Evolutionary conservation across 345 rosid genomes (phyloP), one percentile per base, ranked within the genome.

Genomic region (Excoecaria cochinchinensis): DNA sequence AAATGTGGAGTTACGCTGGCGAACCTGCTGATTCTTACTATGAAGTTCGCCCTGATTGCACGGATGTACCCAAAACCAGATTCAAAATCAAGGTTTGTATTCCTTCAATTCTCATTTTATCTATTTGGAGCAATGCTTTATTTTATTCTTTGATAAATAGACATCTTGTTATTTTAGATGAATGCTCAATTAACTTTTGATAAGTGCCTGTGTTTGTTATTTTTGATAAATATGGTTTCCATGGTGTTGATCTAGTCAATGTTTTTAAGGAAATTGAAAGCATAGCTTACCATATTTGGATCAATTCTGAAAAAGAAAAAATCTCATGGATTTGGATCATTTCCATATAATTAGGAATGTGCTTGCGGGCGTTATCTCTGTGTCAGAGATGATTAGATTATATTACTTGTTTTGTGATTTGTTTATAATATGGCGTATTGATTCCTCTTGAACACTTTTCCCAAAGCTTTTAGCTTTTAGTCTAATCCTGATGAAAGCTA

Each of bases 21-120:
- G 87, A 88, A 60, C 90, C 96, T 47, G 90, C 93, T 51, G 99
- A 95, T 86, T 88, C 97, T 80, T 95, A 87, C 81, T 95, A 95
- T 67, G 82, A 85, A 90, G 97, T 95, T 84, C 90, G 98, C 48
- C 90, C 97, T 53, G 97, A 95, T 56, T 95, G 98, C 85, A 89
- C 87, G 38, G 97, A 95, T 83, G 98, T 91, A 70, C 97, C 98
- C 42, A 93, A 86, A 76, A 84, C 95, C 80, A 85, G 83, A 87
- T 95, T 95, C 87, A 93, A 88, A 81, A 95, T 95, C 90, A 93
- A 87, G 95, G 99, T 95, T 72, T 63, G 88, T 73, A 3, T 52
- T 46, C 24, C 62, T 65, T 55, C 60, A 6, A 19, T 19, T 16
- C n/a, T 16, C 10, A 14, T 62, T 62, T 62, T 6, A 13, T 0